These are phyloP conservation scores for Boletus tylopilopsis DNA, from an alignment of 768 basidiomycete species.

Conservation along the genomic window DNA sequence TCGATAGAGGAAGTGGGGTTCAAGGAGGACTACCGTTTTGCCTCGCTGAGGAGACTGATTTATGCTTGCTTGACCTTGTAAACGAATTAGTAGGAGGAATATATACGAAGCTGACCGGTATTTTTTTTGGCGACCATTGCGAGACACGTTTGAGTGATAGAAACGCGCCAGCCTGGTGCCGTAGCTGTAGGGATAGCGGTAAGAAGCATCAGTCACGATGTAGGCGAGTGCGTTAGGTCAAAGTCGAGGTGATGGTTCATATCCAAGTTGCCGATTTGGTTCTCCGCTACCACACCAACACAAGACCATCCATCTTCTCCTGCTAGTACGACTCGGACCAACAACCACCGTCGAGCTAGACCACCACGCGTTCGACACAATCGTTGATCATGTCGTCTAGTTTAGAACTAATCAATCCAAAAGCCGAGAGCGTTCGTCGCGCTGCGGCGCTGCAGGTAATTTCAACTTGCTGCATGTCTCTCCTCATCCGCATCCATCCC, in stretches of 20 bases:
- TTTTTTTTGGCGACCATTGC: constrained; percentile 15
- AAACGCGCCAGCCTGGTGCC: constrained; percentile 34
- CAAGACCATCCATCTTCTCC: constrained; percentile 4
- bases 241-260: constrained; percentile 30
- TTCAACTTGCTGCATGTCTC: constrained; percentile 16
- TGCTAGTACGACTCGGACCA: not conserved
- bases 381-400: constrained; percentile 56
- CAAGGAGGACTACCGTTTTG: constrained; percentile 6
- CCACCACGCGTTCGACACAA: constrained; percentile 21
- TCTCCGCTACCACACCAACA: constrained; percentile 34
- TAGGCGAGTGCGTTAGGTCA: constrained; percentile 25
- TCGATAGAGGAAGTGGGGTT: constrained; percentile 4
- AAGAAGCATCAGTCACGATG: constrained; percentile 24
- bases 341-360: constrained; percentile 15
- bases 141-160: constrained; percentile 26
- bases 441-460: constrained; percentile 87
- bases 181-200: constrained; percentile 28
- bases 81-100: constrained; percentile 15
- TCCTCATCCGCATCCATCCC: constrained; percentile 21
- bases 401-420: constrained; percentile 95
- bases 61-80: constrained; percentile 10
- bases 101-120: constrained; percentile 26
- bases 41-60: constrained; percentile 10
- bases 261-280: constrained; percentile 29
- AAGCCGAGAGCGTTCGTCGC: constrained; percentile 89